Percentiles rank a stretch among this genome's conserved stretches.
These are phyloP conservation scores for Zostera marina DNA, from an alignment of 116 monocot species.

Conservation along the genomic window DNA sequence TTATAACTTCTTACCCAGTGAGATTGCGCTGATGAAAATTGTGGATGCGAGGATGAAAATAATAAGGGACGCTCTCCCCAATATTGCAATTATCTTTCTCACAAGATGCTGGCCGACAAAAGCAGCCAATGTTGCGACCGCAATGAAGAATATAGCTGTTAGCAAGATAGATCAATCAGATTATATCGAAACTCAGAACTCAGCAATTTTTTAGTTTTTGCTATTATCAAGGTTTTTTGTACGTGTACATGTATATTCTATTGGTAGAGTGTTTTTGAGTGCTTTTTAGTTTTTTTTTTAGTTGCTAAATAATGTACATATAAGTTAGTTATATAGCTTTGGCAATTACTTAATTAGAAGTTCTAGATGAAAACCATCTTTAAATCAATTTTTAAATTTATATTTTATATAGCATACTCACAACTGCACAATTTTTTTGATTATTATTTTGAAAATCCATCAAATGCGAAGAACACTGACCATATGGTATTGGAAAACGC, in stretches of 20 bases:
- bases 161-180: neutral
- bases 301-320: too few relatives aligned
- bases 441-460: neutral
- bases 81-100: conserved; percentile 52
- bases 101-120: conserved; percentile 53
- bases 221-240: too few relatives aligned
- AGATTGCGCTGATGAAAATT: conserved; percentile 77
- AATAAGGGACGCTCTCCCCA: conserved; percentile 79
- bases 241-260: too few relatives aligned
- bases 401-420: neutral
- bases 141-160: conserved; percentile 49
- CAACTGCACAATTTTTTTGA: neutral
- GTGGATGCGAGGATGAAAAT: conserved; percentile 79
- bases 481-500: conserved; percentile 61
- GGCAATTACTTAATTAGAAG: too few relatives aligned
- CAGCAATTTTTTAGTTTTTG: too few relatives aligned
- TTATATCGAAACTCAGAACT: too few relatives aligned
- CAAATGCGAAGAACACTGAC: conserved; percentile 11
- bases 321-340: too few relatives aligned
- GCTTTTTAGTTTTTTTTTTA: too few relatives aligned
- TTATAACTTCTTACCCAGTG: conserved; percentile 29
- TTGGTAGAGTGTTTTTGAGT: too few relatives aligned
- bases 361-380: too few relatives aligned
- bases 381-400: too few relatives aligned
- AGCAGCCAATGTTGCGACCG: conserved; percentile 42